Conservation (phyloP, 306 rosid species). For the Begonia fuchsioides region DNA sequence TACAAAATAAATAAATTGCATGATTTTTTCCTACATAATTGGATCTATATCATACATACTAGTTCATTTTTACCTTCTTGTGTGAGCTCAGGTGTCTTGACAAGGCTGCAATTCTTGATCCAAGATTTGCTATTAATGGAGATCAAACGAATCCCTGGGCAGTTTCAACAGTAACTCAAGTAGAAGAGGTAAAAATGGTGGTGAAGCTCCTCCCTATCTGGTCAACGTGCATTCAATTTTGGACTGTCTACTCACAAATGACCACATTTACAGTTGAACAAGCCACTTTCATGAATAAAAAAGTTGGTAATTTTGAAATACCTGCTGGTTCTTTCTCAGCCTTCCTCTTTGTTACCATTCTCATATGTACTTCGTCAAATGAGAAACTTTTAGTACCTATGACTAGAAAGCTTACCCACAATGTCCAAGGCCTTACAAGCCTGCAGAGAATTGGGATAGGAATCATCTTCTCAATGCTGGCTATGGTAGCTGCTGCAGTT, state of each 20-base stretch:
- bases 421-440: conserved; percentile 70
- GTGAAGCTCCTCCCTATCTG: conserved; percentile 73
- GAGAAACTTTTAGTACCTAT: conserved; percentile 61
- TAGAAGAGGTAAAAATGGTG: conserved; percentile 90
- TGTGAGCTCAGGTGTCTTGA: conserved; percentile 45
- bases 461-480: conserved; percentile 43
- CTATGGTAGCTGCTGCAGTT: conserved; percentile 60
- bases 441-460: conserved; percentile 90
- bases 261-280: conserved; percentile 90
- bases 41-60: too few species aligned
- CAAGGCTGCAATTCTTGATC: conserved; percentile 79
- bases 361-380: conserved; percentile 69
- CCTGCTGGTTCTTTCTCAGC: conserved; percentile 80
- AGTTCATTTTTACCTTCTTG: too few species aligned
- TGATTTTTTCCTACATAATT: too few species aligned
- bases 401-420: conserved; percentile 60
- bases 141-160: conserved; percentile 41
- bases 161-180: conserved; percentile 60
- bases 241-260: conserved; percentile 93
- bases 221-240: conserved; percentile 91
- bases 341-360: conserved; percentile 55
- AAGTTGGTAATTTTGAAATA: conserved; percentile 31
- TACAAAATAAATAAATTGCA: too few species aligned
- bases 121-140: conserved; percentile 15
- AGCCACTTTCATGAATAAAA: conserved; percentile 80